These are phyloP conservation scores for Candida rishiriensis DNA, from an alignment of 805 yeast genomes.

Conservation along the genomic window DNA sequence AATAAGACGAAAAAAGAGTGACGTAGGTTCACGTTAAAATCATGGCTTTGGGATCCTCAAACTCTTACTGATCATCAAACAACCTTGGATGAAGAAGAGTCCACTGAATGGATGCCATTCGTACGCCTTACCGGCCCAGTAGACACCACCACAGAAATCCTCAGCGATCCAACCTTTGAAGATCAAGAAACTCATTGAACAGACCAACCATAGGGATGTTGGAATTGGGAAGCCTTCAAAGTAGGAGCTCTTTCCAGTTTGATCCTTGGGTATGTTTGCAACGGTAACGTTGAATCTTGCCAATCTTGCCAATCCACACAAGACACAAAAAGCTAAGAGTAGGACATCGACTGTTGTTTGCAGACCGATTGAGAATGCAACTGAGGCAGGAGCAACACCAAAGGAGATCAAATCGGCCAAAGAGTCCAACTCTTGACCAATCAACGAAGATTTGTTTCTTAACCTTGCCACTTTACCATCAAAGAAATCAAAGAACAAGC, in stretches of 20 bases:
- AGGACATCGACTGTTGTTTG: constrained; percentile 78
- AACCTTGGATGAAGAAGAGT: constrained; percentile 74
- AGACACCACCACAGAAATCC: constrained; percentile 62
- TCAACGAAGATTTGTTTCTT: constrained; percentile 82
- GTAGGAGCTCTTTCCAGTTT: constrained; percentile 78
- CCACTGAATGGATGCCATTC: constrained; percentile 74
- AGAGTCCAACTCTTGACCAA: constrained; percentile 98
- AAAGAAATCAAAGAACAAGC: constrained; percentile 91
- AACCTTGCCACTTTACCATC: constrained; percentile 97
- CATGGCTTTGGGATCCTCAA: constrained; percentile 86
- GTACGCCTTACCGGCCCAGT: constrained; percentile 48
- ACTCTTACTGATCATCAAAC: constrained; percentile 87
- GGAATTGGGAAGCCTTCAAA: constrained; percentile 98
- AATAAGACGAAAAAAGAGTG: background rate
- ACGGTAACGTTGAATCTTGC: constrained; percentile 96
- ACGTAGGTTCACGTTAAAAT: constrained; percentile 2
- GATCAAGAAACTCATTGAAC: constrained; percentile 65
- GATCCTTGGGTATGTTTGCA: constrained; percentile 86
- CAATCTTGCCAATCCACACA: constrained; percentile 89
- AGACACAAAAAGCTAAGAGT: constrained; percentile 74
- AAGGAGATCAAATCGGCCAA: constrained; percentile 92
- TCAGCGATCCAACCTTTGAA: constrained; percentile 38
- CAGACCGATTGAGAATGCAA: constrained; percentile 89
- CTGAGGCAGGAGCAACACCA: constrained; percentile 92
- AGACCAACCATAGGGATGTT: constrained; percentile 71